Evolutionary conservation across 768 basidiomycete species (phyloP).

Genomic region (Rickenella mellea): DNA sequence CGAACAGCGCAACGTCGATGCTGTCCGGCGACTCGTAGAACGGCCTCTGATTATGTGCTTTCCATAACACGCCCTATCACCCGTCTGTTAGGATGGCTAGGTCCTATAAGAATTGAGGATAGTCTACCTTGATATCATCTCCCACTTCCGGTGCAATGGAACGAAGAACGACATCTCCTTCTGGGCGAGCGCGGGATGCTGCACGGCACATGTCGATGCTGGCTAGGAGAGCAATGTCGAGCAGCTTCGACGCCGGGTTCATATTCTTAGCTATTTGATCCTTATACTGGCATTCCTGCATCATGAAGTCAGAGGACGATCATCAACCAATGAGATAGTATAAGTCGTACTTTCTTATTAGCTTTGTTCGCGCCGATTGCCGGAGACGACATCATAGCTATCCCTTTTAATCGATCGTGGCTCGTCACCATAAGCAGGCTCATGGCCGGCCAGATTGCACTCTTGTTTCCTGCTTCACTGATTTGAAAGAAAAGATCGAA

Average conservation of each 20-base stretch:
- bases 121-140: conserved; percentile 69
- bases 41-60: conserved; percentile 29
- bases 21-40: conserved; percentile 69
- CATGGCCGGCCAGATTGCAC: conserved; percentile 73
- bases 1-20: conserved; percentile 67
- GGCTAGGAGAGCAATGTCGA: conserved; percentile 63
- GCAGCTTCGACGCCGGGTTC: conserved; percentile 41
- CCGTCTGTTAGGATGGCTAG: too few species aligned
- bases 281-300: conserved; percentile 43
- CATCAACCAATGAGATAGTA: background rate
- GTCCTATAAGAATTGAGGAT: conserved; percentile 5
- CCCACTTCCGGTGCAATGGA: conserved; percentile 64
- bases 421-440: conserved; percentile 65
- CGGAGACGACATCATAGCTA: too few species aligned
- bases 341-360: conserved; percentile 5
- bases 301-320: background rate
- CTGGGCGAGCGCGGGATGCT: conserved; percentile 40
- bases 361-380: too few species aligned
- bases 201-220: conserved; percentile 72
- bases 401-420: conserved; percentile 71
- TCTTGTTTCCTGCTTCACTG: conserved; percentile 32
- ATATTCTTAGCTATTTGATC: conserved; percentile 57
- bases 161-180: conserved; percentile 53
- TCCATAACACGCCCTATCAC: conserved; percentile 14
- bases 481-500: conserved; percentile 64